phyloP scores from a whole-genome alignment of 176 grass and related monocot species.

The Musa schizocarpa region DNA sequence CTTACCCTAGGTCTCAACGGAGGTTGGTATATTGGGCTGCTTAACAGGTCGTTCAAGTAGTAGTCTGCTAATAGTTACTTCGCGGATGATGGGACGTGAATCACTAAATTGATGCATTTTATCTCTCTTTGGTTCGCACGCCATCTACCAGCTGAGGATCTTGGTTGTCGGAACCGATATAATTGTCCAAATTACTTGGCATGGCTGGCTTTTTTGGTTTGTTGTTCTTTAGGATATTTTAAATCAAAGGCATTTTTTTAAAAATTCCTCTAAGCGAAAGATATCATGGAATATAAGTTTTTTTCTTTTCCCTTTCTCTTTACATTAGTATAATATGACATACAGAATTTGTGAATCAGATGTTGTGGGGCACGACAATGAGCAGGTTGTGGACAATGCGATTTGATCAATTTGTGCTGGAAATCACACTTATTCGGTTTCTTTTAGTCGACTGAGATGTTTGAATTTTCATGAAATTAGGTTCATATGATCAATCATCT shows the following conservation, averaged over 20 bases:
- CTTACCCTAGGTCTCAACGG: background rate
- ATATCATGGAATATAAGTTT: too few species aligned
- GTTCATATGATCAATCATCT: constrained; percentile 44
- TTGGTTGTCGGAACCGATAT: background rate
- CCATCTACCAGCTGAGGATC: background rate
- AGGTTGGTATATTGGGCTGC: too few species aligned
- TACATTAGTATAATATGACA: too few species aligned
- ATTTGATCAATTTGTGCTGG: background rate
- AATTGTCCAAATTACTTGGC: background rate
- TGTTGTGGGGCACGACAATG: background rate
- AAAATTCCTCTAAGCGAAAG: too few species aligned
- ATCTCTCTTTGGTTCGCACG: background rate
- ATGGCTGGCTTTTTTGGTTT: background rate
- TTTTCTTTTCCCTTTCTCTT: too few species aligned
- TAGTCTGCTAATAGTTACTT: too few species aligned
- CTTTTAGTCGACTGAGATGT: background rate
- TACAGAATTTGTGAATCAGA: background rate
- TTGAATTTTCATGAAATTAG: constrained; percentile 21
- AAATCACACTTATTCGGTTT: background rate
- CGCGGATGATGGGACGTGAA: too few species aligned
- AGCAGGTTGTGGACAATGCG: background rate
- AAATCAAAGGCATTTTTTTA: too few species aligned
- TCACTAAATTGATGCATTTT: background rate
- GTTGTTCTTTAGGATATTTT: too few species aligned
- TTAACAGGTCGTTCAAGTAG: too few species aligned